These are phyloP conservation scores for Syncephalastrum sp. DNA, from an alignment of 371 early-diverging fungal genomes.

Conservation along the genomic window DNA sequence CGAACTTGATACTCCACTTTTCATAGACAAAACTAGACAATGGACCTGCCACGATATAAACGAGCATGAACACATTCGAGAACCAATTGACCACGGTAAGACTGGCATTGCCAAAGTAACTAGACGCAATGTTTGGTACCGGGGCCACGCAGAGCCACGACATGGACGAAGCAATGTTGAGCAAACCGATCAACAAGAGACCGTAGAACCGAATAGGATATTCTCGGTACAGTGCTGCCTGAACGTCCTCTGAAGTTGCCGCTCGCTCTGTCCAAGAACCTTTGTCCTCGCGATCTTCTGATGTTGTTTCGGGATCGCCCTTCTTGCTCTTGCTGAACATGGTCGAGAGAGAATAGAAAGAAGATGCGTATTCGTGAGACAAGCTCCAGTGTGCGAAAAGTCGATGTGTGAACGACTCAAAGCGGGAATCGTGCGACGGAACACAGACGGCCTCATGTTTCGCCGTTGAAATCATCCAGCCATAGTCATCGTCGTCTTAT, in stretches of 20 bases:
- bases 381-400: too few relatives aligned
- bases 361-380: too few relatives aligned
- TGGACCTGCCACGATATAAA: constrained; percentile 54
- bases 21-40: constrained; percentile 53
- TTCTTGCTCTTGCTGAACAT: too few relatives aligned
- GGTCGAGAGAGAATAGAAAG: too few relatives aligned
- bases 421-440: too few relatives aligned
- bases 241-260: neutral
- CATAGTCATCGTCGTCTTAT: too few relatives aligned
- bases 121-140: constrained; percentile 32
- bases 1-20: constrained; percentile 46
- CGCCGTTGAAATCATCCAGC: too few relatives aligned
- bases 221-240: constrained; percentile 11
- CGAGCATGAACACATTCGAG: constrained; percentile 50
- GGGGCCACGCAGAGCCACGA: constrained; percentile 48
- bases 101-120: constrained; percentile 25
- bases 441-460: too few relatives aligned
- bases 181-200: constrained; percentile 32
- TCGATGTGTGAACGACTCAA: too few relatives aligned
- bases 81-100: constrained; percentile 45
- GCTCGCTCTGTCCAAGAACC: neutral
- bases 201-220: constrained; percentile 50
- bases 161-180: constrained; percentile 42
- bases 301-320: neutral
- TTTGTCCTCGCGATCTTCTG: neutral